These are phyloP conservation scores for Gracilaria domingensis DNA, from an alignment of 23 red algal species.

Conservation along the genomic window DNA sequence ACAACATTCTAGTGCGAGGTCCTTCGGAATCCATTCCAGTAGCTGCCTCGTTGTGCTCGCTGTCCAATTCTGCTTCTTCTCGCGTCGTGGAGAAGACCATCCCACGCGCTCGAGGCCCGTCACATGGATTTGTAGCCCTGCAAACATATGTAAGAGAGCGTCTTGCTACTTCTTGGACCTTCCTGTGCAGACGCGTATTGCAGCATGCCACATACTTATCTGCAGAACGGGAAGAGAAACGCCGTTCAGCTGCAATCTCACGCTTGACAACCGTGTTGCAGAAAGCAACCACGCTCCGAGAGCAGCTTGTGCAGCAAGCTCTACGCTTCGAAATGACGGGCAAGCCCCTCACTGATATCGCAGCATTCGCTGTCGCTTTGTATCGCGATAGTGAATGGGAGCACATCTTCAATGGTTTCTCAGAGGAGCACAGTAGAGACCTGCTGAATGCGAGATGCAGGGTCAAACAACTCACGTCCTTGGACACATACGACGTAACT, in stretches of 20 bases:
- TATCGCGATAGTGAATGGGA: constrained; percentile 26
- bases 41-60: constrained; percentile 10
- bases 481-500: constrained; percentile 7
- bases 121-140: constrained; percentile 24
- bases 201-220: constrained; percentile 29
- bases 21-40: constrained; percentile 26
- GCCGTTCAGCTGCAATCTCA: constrained; percentile 25
- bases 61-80: constrained; percentile 4
- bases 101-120: constrained; percentile 19
- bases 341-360: constrained; percentile 17
- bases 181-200: constrained; percentile 22
- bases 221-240: constrained; percentile 30
- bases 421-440: background rate
- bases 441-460: background rate
- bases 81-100: constrained; percentile 28
- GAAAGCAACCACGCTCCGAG: constrained; percentile 5
- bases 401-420: background rate
- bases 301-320: constrained; percentile 27
- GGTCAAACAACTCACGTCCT: constrained; percentile 9
- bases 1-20: constrained; percentile 30
- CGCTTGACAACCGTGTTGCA: background rate
- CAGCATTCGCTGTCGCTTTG: constrained; percentile 29
- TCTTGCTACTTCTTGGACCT: constrained; percentile 35
- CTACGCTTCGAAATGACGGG: constrained; percentile 46
- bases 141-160: constrained; percentile 12